Evolutionary conservation across 345 rosid genomes (phyloP).

Genomic region (Crucihimalaya himalaica): DNA sequence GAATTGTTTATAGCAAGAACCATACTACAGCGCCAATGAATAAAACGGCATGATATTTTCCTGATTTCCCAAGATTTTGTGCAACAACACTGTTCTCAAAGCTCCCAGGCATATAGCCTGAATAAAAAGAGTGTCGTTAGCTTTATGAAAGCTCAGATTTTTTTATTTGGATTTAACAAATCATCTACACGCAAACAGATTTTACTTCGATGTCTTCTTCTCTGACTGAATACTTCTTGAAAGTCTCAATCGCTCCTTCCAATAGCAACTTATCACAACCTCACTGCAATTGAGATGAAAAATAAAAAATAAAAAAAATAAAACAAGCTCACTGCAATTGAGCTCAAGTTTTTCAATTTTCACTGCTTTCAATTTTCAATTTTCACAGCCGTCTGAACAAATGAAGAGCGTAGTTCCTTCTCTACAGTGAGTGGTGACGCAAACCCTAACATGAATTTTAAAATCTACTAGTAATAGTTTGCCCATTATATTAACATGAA

Average conservation of each 20-base stretch:
- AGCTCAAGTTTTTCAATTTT: neutral
- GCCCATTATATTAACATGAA: no score
- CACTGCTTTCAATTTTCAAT: no score
- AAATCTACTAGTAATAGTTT: no score
- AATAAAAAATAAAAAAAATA: neutral
- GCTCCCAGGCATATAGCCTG: conserved; percentile 95
- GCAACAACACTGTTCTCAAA: no score
- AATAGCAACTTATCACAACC: conserved; percentile 71
- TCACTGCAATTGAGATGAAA: conserved; percentile 49
- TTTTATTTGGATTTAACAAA: neutral
- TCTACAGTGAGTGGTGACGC: conserved; percentile 32
- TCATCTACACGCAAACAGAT: neutral
- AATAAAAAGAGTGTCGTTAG: conserved; percentile 14
- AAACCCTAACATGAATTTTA: conserved; percentile 35
- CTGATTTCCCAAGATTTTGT: no score
- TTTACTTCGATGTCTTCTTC: conserved; percentile 82
- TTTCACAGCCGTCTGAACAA: conserved; percentile 49
- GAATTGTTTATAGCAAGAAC: no score
- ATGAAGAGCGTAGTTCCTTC: conserved; percentile 44
- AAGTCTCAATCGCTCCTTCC: conserved; percentile 88
- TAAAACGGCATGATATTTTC: no score
- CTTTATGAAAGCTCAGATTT: conserved; percentile 14
- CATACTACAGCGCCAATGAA: no score
- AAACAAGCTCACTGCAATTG: neutral
- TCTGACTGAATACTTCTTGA: conserved; percentile 73